Conservation (phyloP, 352 stramenopile genomes). For the Phytophthora chlamydospora region DNA sequence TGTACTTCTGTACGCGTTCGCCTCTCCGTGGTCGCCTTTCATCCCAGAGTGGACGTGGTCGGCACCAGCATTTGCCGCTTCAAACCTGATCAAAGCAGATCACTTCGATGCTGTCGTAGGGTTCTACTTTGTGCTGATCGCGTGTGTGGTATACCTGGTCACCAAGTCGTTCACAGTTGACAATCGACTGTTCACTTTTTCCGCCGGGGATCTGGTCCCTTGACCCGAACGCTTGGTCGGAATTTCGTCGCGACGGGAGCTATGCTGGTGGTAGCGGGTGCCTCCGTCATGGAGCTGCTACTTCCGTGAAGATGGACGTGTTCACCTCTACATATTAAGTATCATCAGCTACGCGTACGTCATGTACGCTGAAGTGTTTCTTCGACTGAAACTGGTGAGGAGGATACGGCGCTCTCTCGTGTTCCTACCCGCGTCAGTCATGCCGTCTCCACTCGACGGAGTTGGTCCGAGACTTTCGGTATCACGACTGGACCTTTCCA, state of each 20-base stretch:
- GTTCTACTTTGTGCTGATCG: constrained; percentile 38
- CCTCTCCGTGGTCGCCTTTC: constrained; percentile 28
- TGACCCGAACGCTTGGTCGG: constrained; percentile 6
- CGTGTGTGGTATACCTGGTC: constrained; percentile 22
- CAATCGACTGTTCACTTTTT: constrained; percentile 22
- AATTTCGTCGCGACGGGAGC: background rate
- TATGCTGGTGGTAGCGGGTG: background rate
- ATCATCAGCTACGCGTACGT: constrained; percentile 12
- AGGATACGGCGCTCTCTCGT: constrained; percentile 8
- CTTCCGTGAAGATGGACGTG: background rate
- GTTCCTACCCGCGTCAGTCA: background rate
- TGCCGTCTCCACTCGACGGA: constrained; percentile 1
- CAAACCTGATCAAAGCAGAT: background rate
- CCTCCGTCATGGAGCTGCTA: constrained; percentile 11
- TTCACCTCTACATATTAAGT: constrained; percentile 13
- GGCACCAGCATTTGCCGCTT: constrained; percentile 3
- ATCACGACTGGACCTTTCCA: background rate
- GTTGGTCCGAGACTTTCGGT: background rate
- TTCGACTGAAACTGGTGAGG: constrained; percentile 1
- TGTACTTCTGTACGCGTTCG: constrained; percentile 31
- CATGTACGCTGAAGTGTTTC: constrained; percentile 12
- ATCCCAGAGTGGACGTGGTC: constrained; percentile 8
- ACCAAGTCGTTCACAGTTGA: constrained; percentile 21
- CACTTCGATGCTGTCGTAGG: constrained; percentile 27
- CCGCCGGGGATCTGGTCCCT: constrained; percentile 14